Conservation (phyloP, 1,284 basidiomycete genomes). For the Schizophyllum commune region DNA sequence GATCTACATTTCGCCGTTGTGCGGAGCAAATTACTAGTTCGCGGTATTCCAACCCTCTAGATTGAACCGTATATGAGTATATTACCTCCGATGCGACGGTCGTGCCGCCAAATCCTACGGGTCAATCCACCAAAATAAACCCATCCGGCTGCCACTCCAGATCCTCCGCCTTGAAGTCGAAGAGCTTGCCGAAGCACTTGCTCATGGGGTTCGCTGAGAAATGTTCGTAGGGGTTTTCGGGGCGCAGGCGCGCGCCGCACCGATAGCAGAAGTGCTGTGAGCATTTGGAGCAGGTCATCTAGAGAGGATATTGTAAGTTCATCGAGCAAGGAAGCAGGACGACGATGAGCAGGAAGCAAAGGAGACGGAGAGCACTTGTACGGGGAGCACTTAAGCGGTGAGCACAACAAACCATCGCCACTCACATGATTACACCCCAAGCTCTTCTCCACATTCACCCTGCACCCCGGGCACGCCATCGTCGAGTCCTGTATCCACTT, state of each 20-base stretch:
- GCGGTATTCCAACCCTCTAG: too few species aligned
- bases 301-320: background rate
- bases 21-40: too few species aligned
- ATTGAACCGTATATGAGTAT: too few species aligned
- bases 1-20: too few species aligned
- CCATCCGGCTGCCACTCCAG: slow-evolving; percentile 49
- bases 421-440: slow-evolving; percentile 71
- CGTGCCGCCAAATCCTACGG: slow-evolving; percentile 13
- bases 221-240: slow-evolving; percentile 57
- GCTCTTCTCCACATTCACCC: slow-evolving; percentile 64
- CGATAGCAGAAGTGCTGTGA: slow-evolving; percentile 71
- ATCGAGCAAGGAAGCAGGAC: too few species aligned
- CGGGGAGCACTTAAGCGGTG: too few species aligned
- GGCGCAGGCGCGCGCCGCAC: slow-evolving; percentile 48
- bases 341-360: too few species aligned
- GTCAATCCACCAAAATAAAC: slow-evolving; percentile 21
- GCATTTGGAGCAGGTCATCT: slow-evolving; percentile 74
- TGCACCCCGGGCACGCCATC: slow-evolving; percentile 64
- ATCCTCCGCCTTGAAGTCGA: slow-evolving; percentile 42
- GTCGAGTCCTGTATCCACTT: slow-evolving; percentile 58
- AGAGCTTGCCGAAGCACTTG: slow-evolving; percentile 57
- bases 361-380: too few species aligned
- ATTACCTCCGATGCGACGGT: too few species aligned
- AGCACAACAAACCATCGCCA: too few species aligned
- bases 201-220: slow-evolving; percentile 47